Conservation (phyloP, 164 flowering plant genomes). For the Macadamia integrifolia region DNA sequence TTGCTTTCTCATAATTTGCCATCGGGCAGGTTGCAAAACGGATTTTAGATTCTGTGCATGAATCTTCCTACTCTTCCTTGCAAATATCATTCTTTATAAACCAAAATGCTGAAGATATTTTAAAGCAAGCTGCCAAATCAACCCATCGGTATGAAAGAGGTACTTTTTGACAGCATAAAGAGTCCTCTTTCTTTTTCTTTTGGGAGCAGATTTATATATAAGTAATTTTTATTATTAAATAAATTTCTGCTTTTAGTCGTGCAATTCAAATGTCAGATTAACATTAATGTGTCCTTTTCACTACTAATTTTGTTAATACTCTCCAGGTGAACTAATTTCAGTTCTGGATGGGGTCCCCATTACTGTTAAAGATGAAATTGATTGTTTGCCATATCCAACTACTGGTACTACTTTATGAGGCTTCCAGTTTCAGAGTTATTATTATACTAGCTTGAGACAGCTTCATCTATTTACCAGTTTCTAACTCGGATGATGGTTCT, state of each 20-base stretch:
- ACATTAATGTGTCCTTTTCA: neutral
- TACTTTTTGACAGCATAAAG: constrained; percentile 12
- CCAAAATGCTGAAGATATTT: constrained; percentile 46
- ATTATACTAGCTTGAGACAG: neutral
- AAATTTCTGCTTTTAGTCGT: no score
- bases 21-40: constrained; percentile 63
- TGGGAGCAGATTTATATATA: no score
- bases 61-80: constrained; percentile 41
- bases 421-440: neutral
- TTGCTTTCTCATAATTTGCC: neutral
- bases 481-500: neutral
- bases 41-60: constrained; percentile 48
- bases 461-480: neutral
- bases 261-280: neutral
- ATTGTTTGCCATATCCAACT: constrained; percentile 89
- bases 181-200: no score
- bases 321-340: constrained; percentile 67
- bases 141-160: constrained; percentile 74
- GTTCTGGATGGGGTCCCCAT: constrained; percentile 81
- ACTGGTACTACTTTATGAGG: constrained; percentile 45
- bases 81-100: constrained; percentile 84
- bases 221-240: no score
- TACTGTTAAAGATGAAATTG: constrained; percentile 93
- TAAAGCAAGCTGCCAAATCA: constrained; percentile 75
- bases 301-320: neutral